A percentile compares a stretch with the other conserved stretches of the same genome.
These are phyloP conservation scores for Naganishia kalamii DNA, from an alignment of 768 basidiomycete genomes.

Conservation along the genomic window DNA sequence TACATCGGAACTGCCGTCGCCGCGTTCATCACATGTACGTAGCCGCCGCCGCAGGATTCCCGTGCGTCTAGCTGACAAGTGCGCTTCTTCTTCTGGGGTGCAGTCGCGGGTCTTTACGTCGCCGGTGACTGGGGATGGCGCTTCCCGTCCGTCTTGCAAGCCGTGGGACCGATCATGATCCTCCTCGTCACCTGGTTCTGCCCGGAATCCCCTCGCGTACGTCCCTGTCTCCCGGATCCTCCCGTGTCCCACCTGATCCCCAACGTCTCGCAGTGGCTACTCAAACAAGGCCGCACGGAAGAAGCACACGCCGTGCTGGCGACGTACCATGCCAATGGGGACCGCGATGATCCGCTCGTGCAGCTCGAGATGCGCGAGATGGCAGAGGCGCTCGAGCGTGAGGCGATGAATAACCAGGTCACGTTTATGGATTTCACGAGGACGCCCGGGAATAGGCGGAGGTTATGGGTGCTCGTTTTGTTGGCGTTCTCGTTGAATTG, in stretches of 20 bases:
- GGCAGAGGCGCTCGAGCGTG: constrained; percentile 59
- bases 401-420: constrained; percentile 54
- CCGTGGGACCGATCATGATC: not conserved
- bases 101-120: constrained; percentile 28
- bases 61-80: not conserved
- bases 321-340: constrained; percentile 74
- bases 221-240: not conserved
- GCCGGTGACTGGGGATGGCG: constrained; percentile 30
- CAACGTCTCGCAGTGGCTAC: constrained; percentile 51
- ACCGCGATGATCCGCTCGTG: constrained; percentile 52
- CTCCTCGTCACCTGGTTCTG: not conserved
- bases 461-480: constrained; percentile 62
- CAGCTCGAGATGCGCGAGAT: constrained; percentile 53
- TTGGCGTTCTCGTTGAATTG: constrained; percentile 46
- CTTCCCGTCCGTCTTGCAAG: constrained; percentile 21
- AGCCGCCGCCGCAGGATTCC: not conserved
- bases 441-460: constrained; percentile 62
- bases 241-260: not conserved
- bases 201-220: not conserved
- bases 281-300: constrained; percentile 65
- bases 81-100: no score
- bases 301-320: constrained; percentile 65
- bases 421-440: constrained; percentile 56
- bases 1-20: constrained; percentile 26
- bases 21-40: constrained; percentile 15